Percentiles rank a stretch among this genome's conserved stretches.
Evolutionary conservation across 2,329 filamentous ascomycete species (phyloP).

Genomic region (Orbilia ellipsospora): DNA sequence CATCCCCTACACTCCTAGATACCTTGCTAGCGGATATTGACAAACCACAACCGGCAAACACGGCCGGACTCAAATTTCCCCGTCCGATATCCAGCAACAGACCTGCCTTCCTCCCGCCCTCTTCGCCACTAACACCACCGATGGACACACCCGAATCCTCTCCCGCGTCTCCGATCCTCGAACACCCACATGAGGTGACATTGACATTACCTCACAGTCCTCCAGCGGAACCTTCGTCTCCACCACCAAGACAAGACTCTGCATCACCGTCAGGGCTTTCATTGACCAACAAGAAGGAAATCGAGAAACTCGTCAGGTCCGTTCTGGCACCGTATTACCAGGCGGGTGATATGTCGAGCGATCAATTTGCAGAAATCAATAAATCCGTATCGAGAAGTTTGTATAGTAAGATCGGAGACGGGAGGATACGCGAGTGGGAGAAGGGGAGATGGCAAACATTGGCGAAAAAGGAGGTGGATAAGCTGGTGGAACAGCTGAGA

Average conservation of each 20-base stretch:
- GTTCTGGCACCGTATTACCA: slow-evolving; percentile 85
- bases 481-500: slow-evolving; percentile 36
- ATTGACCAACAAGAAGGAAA: slow-evolving; percentile 84
- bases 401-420: slow-evolving; percentile 70
- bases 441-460: slow-evolving; percentile 58
- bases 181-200: slow-evolving; percentile 35
- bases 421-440: slow-evolving; percentile 51
- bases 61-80: slow-evolving; percentile 41
- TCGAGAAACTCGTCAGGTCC: slow-evolving; percentile 86
- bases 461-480: slow-evolving; percentile 65
- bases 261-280: slow-evolving; percentile 75
- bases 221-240: slow-evolving; percentile 62
- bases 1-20: slow-evolving; percentile 49
- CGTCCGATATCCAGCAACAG: slow-evolving; percentile 41
- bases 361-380: slow-evolving; percentile 93
- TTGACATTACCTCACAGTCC: slow-evolving; percentile 59
- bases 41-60: slow-evolving; percentile 45
- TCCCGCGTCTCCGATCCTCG: slow-evolving; percentile 41
- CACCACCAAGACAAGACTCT: slow-evolving; percentile 64
- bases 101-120: slow-evolving; percentile 36
- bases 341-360: slow-evolving; percentile 77
- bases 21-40: slow-evolving; percentile 53
- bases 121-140: slow-evolving; percentile 41
- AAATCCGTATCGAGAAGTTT: slow-evolving; percentile 86
- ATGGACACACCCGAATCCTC: slow-evolving; percentile 43